Evolutionary conservation across 306 rosid species (phyloP).

Genomic region (Fagus sylvatica): DNA sequence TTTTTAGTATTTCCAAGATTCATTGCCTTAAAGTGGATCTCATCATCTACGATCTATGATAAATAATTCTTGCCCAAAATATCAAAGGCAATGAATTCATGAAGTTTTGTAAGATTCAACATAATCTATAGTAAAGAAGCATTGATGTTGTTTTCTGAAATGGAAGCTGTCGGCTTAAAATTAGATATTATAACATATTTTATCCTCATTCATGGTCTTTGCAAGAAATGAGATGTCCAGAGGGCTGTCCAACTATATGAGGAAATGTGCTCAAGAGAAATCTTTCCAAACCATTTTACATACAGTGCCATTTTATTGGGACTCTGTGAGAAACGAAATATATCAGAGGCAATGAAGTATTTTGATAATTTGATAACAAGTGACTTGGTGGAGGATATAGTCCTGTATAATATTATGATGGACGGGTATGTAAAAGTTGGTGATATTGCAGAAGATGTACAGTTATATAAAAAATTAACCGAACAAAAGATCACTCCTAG

Average conservation of each 20-base stretch:
- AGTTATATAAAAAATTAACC: conserved; percentile 32
- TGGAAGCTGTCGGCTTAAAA: conserved; percentile 43
- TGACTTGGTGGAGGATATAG: conserved; percentile 30
- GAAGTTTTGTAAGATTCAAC: too few relatives aligned
- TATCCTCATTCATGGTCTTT: conserved; percentile 49
- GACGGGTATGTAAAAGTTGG: conserved; percentile 44
- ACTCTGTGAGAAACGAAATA: conserved; percentile 35
- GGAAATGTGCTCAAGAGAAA: conserved; percentile 46
- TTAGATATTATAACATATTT: conserved; percentile 48
- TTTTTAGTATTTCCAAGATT: too few relatives aligned
- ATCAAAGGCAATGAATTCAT: too few relatives aligned
- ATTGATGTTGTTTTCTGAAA: conserved; percentile 38
- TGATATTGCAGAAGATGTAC: conserved; percentile 34
- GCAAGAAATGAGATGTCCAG: conserved; percentile 48
- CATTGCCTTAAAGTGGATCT: too few relatives aligned
- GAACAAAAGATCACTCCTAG: conserved; percentile 35
- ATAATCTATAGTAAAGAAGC: conserved; percentile 25
- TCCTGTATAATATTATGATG: conserved; percentile 56
- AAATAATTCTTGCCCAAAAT: too few relatives aligned
- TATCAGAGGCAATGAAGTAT: conserved; percentile 47
- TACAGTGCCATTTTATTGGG: conserved; percentile 40
- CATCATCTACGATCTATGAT: too few relatives aligned
- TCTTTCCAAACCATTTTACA: conserved; percentile 39
- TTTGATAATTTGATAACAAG: conserved; percentile 31
- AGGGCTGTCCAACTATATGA: conserved; percentile 40